A percentile compares a stretch with the other conserved stretches of the same genome.
Evolutionary conservation across 75 land plant genomes (phyloP).

Genomic region (Sequoiadendron giganteum): DNA sequence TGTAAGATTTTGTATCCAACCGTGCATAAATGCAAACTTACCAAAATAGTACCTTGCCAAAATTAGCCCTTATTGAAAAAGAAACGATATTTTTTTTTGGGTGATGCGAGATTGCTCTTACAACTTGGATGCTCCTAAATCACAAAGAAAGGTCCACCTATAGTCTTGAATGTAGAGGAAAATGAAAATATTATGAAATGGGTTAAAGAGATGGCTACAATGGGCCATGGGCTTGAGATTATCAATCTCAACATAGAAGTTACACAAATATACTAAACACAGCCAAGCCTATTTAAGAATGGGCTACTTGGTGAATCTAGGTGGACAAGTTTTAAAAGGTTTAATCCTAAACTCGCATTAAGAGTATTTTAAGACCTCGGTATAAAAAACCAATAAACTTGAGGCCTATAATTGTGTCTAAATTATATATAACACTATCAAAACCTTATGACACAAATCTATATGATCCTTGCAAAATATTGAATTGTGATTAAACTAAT

Average conservation of each 20-base stretch:
- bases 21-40: too few relatives aligned
- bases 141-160: neutral
- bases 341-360: neutral
- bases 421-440: neutral
- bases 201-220: neutral
- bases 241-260: neutral
- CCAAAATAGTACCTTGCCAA: too few relatives aligned
- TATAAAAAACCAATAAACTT: neutral
- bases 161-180: neutral
- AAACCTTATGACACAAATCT: neutral
- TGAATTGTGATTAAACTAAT: neutral
- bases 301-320: neutral
- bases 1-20: too few relatives aligned
- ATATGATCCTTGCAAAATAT: neutral
- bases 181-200: neutral
- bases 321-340: neutral
- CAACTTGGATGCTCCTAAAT: too few relatives aligned
- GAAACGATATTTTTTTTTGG: too few relatives aligned
- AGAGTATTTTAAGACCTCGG: neutral
- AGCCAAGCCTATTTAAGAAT: neutral
- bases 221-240: neutral
- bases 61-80: too few relatives aligned
- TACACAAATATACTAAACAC: neutral
- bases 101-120: too few relatives aligned
- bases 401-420: neutral